Base-by-base conservation (phyloP, 495 filamentous ascomycete genomes). In the Xylaria venustula region DNA sequence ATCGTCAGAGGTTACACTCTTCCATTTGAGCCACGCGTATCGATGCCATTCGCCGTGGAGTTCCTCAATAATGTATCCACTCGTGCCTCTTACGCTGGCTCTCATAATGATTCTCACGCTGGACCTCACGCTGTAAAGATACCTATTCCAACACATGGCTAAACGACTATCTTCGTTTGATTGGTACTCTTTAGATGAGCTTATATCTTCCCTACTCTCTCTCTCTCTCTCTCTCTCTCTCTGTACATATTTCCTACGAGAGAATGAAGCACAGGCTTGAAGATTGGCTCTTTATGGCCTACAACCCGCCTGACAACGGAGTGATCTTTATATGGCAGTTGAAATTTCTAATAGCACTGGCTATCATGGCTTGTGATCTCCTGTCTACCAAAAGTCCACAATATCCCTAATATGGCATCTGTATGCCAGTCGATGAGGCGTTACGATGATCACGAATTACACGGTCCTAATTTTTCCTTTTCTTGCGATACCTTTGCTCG, bases 1-100 rank as follows among this genome's bases (percentile, higher is more conserved):
- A 83, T 97, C 61, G 70, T 71, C 48, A 81, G 79, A 51, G 90
- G 81, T 7, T 80, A 78, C 46, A 64, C 55, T 12, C 71, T 83
- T 12, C 70, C 76, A 0, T 67, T 72, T 32, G 64, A 73, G 45
- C 42, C 56, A 12, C 34, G 25, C 64, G 9, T 48, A 11, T 20
- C 41, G 0, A 49, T 55, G 32, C 48, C 40, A 48, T n/a, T 58
- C 41, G 46, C 46, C 23, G 32, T 54, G 22, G 57, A 41, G 14
- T 42, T 44, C 42, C 53, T 41, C 17, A 34, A 47, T 12, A 62
- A 58, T 28, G 54, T 45, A 11, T 17, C 46, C 20, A n/a, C 45
- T 42, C 41, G 15, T 1, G 3, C 45, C 22, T 17, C 40, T 0
- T 56, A 45, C 26, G 1, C 64, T 45, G 41, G 59, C 17, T 19